Percentiles rank a stretch among this genome's conserved stretches.
Conservation (phyloP, 83 land plant genomes). For the Thuja plicata region DNA sequence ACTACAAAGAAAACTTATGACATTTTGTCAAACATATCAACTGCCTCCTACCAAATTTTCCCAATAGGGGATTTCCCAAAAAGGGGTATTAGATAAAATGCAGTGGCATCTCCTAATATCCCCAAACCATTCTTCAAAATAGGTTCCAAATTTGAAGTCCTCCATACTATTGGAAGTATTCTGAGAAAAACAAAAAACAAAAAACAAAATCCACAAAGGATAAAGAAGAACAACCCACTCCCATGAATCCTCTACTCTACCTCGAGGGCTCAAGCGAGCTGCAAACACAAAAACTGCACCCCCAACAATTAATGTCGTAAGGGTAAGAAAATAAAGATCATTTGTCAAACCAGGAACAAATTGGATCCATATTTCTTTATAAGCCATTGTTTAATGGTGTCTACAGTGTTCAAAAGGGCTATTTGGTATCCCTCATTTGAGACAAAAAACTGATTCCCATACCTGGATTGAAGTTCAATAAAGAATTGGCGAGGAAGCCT, state of each 20-base stretch:
- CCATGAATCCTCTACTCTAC: conserved; percentile 26
- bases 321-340: conserved; percentile 29
- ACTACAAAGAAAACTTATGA: background rate
- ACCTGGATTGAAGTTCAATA: conserved; percentile 30
- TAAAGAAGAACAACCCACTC: conserved; percentile 27
- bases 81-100: conserved; percentile 32
- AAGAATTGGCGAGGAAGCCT: conserved; percentile 35
- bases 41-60: background rate
- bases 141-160: conserved; percentile 29
- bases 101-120: conserved; percentile 22
- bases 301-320: conserved; percentile 29
- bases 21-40: background rate
- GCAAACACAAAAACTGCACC: conserved; percentile 38
- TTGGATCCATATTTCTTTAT: conserved; percentile 19
- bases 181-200: conserved; percentile 28
- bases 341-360: conserved; percentile 27
- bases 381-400: conserved; percentile 23
- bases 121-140: conserved; percentile 24
- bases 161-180: conserved; percentile 25
- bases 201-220: conserved; percentile 32
- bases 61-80: conserved; percentile 28
- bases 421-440: conserved; percentile 23
- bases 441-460: conserved; percentile 36
- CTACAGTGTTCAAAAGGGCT: conserved; percentile 18
- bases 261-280: conserved; percentile 24